Percentiles rank a stretch among this genome's conserved stretches.
These are phyloP conservation scores for Starmera amethionina DNA, from an alignment of 805 yeast genomes.

Conservation along the genomic window DNA sequence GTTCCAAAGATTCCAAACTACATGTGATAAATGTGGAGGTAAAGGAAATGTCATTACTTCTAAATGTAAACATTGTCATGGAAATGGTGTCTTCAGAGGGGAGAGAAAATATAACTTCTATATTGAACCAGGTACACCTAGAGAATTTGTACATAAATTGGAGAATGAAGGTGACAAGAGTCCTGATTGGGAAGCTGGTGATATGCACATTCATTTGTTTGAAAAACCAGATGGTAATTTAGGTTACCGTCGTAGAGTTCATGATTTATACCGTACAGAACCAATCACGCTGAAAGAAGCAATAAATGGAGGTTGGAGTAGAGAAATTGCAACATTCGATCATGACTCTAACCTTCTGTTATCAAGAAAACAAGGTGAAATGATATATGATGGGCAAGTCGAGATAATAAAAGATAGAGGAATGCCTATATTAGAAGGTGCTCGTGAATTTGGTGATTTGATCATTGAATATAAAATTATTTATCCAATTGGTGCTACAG, in stretches of 20 bases:
- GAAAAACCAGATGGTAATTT: constrained; percentile 50
- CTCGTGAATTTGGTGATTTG: constrained; percentile 45
- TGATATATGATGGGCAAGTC: constrained; percentile 56
- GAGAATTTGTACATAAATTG: constrained; percentile 47
- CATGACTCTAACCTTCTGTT: constrained; percentile 34
- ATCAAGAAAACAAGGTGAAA: constrained; percentile 38
- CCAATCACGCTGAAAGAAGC: constrained; percentile 67
- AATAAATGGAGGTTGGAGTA: constrained; percentile 67
- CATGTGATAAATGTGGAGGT: constrained; percentile 77
- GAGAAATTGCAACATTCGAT: constrained; percentile 61
- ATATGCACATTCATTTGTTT: constrained; percentile 48
- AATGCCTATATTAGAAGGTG: constrained; percentile 58
- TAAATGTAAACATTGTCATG: constrained; percentile 62
- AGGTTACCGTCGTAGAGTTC: constrained; percentile 81
- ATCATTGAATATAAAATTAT: constrained; percentile 39
- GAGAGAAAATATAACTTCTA: constrained; percentile 48
- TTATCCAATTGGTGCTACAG: constrained; percentile 28
- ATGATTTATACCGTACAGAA: constrained; percentile 73
- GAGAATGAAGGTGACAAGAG: constrained; percentile 75
- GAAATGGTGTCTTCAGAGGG: constrained; percentile 52
- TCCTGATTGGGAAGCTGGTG: constrained; percentile 81
- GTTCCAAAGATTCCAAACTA: constrained; percentile 74
- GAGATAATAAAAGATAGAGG: constrained; percentile 71
- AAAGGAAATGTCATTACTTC: constrained; percentile 57
- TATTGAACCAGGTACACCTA: constrained; percentile 60